Percentiles rank a stretch among this genome's conserved stretches.
Conservation (phyloP, 2,329 filamentous ascomycete genomes). For the Penicillium capsulatum region DNA sequence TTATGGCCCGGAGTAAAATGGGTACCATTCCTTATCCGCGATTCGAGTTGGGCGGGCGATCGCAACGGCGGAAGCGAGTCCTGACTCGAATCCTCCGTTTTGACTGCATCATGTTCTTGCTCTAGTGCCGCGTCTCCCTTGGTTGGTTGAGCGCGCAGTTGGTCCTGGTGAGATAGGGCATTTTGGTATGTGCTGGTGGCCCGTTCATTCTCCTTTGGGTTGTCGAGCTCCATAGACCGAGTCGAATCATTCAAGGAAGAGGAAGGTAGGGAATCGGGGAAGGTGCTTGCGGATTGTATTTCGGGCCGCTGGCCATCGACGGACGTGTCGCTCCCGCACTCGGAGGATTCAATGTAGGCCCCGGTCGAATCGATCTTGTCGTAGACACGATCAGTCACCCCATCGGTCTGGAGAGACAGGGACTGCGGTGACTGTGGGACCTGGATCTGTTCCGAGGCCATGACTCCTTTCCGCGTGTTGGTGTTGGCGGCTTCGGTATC, state of each 20-base stretch:
- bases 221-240: constrained; percentile 11
- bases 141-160: constrained; percentile 1
- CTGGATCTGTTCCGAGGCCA: constrained; percentile 13
- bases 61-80: constrained; percentile 12
- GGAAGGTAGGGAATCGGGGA: constrained; percentile 15
- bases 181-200: constrained; percentile 7
- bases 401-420: constrained; percentile 19
- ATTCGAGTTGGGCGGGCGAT: constrained; percentile 5
- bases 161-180: constrained; percentile 5
- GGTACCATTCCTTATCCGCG: constrained; percentile 6
- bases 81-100: constrained; percentile 13
- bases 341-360: constrained; percentile 18
- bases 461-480: constrained; percentile 4
- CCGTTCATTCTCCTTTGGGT: constrained; percentile 7
- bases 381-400: constrained; percentile 12
- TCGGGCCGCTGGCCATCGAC: constrained; percentile 16
- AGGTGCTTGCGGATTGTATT: constrained; percentile 15
- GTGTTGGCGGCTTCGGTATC: constrained; percentile 10
- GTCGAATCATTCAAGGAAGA: constrained; percentile 11
- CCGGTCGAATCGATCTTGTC: constrained; percentile 7
- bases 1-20: constrained; percentile 53
- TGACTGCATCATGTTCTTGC: constrained; percentile 9
- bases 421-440: constrained; percentile 18
- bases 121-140: constrained; percentile 10
- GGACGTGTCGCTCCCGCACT: constrained; percentile 22